These are phyloP conservation scores for Emmonsia crescens DNA, from an alignment of 2,329 filamentous ascomycete species.

Conservation along the genomic window DNA sequence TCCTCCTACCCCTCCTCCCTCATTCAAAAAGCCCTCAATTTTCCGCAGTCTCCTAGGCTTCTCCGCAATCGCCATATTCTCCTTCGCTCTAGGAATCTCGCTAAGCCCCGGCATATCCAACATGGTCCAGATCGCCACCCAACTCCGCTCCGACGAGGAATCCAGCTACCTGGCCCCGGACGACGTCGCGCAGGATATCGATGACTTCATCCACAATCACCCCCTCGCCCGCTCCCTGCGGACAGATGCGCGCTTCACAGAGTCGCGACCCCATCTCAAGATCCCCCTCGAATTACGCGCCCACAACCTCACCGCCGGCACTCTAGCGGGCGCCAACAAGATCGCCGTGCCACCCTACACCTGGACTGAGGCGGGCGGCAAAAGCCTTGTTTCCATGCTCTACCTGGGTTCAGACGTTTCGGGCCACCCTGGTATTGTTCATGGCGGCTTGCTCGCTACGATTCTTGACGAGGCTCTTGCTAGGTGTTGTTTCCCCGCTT, in stretches of 20 bases:
- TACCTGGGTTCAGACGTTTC: conserved; percentile 53
- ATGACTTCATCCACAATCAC: conserved; percentile 64
- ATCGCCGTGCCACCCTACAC: conserved; percentile 71
- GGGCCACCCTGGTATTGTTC: conserved; percentile 62
- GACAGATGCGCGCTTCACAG: conserved; percentile 52
- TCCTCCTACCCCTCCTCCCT: neutral
- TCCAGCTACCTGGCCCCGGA: conserved; percentile 55
- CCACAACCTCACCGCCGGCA: conserved; percentile 73
- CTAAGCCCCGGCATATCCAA: conserved; percentile 20
- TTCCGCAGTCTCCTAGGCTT: conserved; percentile 28
- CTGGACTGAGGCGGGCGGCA: conserved; percentile 64
- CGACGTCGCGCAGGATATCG: conserved; percentile 47
- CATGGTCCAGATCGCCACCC: conserved; percentile 25
- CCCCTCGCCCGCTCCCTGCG: conserved; percentile 63
- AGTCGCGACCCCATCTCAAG: conserved; percentile 78
- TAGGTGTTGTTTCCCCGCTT: conserved; percentile 44
- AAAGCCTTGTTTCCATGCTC: conserved; percentile 52
- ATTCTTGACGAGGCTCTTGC: conserved; percentile 59
- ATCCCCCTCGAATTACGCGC: conserved; percentile 59
- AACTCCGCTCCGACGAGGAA: conserved; percentile 57
- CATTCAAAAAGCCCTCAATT: conserved; percentile 14
- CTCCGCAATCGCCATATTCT: conserved; percentile 24
- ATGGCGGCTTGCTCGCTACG: conserved; percentile 61
- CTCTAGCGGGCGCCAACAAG: conserved; percentile 61
- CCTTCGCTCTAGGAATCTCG: conserved; percentile 23